Evolutionary conservation across 176 grass and related monocot genomes (phyloP), one percentile per base, ranked within the genome.

Genomic region (Bonia amplexicaulis): DNA sequence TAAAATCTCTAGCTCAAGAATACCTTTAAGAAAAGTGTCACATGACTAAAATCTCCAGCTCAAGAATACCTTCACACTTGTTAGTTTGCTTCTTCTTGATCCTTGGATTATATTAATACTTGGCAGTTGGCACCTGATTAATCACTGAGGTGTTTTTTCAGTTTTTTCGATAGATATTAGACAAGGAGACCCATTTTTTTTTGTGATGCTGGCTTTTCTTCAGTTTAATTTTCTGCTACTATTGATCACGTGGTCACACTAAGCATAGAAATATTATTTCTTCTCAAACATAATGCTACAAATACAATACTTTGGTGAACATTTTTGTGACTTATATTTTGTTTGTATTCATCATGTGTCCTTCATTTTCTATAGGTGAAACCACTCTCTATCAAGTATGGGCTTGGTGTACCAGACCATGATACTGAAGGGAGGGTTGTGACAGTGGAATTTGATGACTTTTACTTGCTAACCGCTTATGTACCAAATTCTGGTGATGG

Each of bases 401-500:
- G 93, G 29, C 85, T 94, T 86, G 93, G 93, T 74, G 73, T 92
- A 80, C 78, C 87, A 84, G 87, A 94, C 62, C 93, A 92, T 90
- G 93, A 94, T 88, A 85, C 85, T 78, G 93, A 94, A 86, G 90
- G 93, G 73, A 89, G 93, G 78, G 69, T 94, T 85, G 78, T 94
- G 11, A 92, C 93, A 22, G 78, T 92, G 55, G 93, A 94, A 76
- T 94, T 94, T 54, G 87, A 90, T 82, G 53, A 74, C 74, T 92
- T 94, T 84, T 94, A 94, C 69, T 85, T 94, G 69, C 80, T 94
- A 65, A 85, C 77, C 68, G 90, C 77, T 77, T 94, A 94, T 90
- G 93, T 94, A 19, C 93, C 93, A 29, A 94, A 94, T 87, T 80
- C 93, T 61, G 93, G 93, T 77, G 93, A 94, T 86, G 93, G 90